Evolutionary conservation across 768 basidiomycete genomes (phyloP), one percentile per base, ranked within the genome.

Genomic region (Podaxis pistillaris): DNA sequence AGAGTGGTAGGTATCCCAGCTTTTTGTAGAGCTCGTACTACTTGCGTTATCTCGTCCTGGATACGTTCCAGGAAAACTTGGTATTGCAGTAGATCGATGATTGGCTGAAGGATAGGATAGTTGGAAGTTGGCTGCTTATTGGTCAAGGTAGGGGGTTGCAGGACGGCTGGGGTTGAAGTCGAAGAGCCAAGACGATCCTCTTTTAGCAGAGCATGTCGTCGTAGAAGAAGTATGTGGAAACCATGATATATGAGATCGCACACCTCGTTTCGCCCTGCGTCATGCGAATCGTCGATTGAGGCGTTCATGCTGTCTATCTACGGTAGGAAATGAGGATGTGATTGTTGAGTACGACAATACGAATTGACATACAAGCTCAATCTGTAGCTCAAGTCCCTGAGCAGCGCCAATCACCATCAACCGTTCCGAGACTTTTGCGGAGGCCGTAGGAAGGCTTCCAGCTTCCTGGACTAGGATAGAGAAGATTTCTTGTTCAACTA

Each of bases 401-500:
- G 90, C 88, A n/a, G 86, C 87, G 62, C 92, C 90, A 57, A 94
- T 83, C 37, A 84, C 83, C 30, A 94, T 87, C 44, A 90, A 76
- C 38, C 89, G 82, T 69, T 94, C 93, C 2, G 91, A 88, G 4
- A 94, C 91, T 26, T 86, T 83, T 11, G 89, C 89, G 36, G 89
- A 86, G 3, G 89, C 89, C 0, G 89, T 90, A 13, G 91, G 88
- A 9, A 94, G 77, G 63, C 72, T 83, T 60, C 88, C 86, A n/a
- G 91, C 89, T 73, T 94, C 93, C 68, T 78, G 82, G 44, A 93
- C 89, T 22, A 94, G 77, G 22, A 85, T 69, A 2, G 86, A 77
- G 65, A 93, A 94, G 41, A 94, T 87, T 68, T 94, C 93, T 69
- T 90, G 87, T 60, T 94, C 90, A 4, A 93, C 81, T 13, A 87